Conservation (phyloP, 1,139 yeast genomes). For the Chernovozyma aurita region DNA sequence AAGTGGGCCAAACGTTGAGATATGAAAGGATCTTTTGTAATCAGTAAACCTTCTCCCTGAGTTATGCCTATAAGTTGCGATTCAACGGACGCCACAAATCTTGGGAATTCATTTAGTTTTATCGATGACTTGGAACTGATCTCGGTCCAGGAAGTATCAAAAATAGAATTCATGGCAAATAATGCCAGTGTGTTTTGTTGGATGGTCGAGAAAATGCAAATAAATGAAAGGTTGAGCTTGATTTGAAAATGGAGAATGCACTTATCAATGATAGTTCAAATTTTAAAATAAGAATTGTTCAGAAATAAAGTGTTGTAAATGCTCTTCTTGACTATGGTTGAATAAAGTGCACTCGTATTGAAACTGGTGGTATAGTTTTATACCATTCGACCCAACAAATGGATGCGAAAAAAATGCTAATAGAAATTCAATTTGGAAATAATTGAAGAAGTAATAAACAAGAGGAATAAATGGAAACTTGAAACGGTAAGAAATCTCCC, state of each 20-base stretch:
- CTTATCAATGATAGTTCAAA: no score
- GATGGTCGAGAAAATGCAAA: no score
- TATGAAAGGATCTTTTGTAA: constrained; percentile 1
- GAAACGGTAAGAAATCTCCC: no score
- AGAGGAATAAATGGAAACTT: background rate
- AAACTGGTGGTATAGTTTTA: background rate
- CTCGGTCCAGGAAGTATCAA: constrained; percentile 3
- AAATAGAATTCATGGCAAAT: constrained; percentile 3
- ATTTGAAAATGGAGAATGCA: no score
- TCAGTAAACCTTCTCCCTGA: background rate
- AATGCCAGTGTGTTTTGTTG: no score
- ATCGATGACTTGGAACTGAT: background rate
- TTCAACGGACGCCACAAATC: background rate
- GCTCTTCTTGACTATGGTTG: no score
- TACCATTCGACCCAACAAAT: background rate
- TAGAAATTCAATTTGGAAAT: background rate
- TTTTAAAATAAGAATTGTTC: no score
- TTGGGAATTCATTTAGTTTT: background rate
- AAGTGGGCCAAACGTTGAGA: background rate
- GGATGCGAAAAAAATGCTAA: background rate
- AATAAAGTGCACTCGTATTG: no score
- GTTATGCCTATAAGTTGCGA: background rate
- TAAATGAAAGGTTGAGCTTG: no score
- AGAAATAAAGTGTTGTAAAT: no score
- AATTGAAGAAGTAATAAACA: background rate